Base-by-base conservation (phyloP, 2,329 filamentous ascomycete genomes). In the Cordyceps javanica region DNA sequence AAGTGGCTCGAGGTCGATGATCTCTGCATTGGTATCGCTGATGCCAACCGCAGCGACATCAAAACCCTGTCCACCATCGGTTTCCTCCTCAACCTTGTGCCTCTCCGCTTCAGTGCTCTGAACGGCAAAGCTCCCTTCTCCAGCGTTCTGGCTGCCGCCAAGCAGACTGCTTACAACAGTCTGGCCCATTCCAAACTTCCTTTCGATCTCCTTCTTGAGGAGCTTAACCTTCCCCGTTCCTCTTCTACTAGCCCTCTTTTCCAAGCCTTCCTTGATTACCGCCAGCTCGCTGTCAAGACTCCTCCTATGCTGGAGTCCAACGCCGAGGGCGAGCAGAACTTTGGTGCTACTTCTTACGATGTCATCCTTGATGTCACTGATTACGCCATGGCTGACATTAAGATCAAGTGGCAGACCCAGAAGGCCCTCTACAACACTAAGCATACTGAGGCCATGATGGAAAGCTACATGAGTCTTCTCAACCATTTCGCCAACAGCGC, bases 191-290 rank as follows among this genome's bases (percentile, higher is more conserved):
- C 77, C 0, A 59, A 62, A 0, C 59, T 80, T 2, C 79, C 79
- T 0, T 77, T 80, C 55, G 72, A 80, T 54, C 64, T 75, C 1
- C 61, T 81, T 0, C 66, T 80, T 0, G 65, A 74, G 2, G 68
- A 75, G 42, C 64, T 81, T 1, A 66, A 71, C 10, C 68, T 77
- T 0, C 62, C 69, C 0, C 67, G 77, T 6, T 74, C 73, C 1
- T 60, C 72, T 0, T 62, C 67, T 0, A 61, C 74, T 55, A 73
- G 61, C 26, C 78, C 78, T 0, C 49, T 82, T 0, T 80, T 80
- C 65, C 78, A 81, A 58, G 70, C 67, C 0, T 72, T 75, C 21
- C 61, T 81, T 39, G 72, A 82, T 64, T 81, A 81, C 62, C 69
- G 75, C 6, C 70, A 70, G 30, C 67, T 66, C 0, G 58, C 62